Base-by-base conservation (phyloP, 805 yeast genomes). In the Spathaspora gorwiae region DNA sequence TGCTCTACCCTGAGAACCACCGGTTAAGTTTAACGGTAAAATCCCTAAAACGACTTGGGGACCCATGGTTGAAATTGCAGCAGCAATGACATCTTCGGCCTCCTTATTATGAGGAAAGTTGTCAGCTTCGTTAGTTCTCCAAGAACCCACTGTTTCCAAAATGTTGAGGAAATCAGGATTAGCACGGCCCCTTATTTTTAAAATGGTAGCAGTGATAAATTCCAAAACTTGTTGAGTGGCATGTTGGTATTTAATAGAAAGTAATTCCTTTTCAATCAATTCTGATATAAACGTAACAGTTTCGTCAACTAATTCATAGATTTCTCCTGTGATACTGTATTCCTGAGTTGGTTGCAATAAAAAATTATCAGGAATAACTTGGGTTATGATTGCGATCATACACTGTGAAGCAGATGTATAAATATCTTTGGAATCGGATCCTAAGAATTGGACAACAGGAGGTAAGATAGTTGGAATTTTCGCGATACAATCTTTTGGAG, bases 341-440 rank as follows among this genome's bases (percentile, higher is more conserved):
- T 47, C 47, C 26, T 62, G 19, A 15, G 73, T 63, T 39, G 88
- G 85, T 37, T 68, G 65, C 42, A 86, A 65, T 40, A 90, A 68
- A 37, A 70, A 65, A 10, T 76, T 67, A 48, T 81, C 86, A 11
- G 85, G 81, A 29, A 90, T 72, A 30, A 83, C 76, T 48, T 86
- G 83, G 13, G 80, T 66, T n/a, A 86, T 59, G 13, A 89, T 71
- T 0, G 97, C 94, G 50, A 87, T 84, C 43, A 89, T 68, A 62
- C 97, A 89, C 66, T 90, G 95, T 3, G 96, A 77, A 7, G 95
- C 94, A 46, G 95, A 86, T 33, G 74, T 73, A 47, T 79, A 79
- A 29, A 92, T 80, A 46, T 80, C 83, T 15, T 76, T 69, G 9
- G 73, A 65, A 35, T 87, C 89, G 35, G 95, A 80, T 5, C 76